These are phyloP conservation scores for Paracoccidioides brasiliensis DNA, from an alignment of 2,329 filamentous ascomycete genomes.

Conservation along the genomic window DNA sequence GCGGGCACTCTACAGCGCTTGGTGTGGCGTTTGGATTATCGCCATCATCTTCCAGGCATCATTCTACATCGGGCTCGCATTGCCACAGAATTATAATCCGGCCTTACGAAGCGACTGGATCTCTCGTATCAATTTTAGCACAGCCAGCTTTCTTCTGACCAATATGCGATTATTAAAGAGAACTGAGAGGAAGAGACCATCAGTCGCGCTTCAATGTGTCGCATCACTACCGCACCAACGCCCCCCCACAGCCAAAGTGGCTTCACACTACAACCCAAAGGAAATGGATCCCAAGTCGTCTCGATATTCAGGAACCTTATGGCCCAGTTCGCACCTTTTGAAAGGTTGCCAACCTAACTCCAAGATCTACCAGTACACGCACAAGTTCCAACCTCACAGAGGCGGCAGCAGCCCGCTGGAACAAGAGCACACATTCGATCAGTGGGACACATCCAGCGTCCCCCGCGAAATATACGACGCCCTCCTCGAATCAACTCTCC, in stretches of 20 bases:
- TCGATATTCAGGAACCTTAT: background rate
- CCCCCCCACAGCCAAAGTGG: background rate
- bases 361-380: background rate
- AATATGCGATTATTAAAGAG: background rate
- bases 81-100: background rate
- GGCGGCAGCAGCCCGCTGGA: background rate
- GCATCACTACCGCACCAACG: background rate
- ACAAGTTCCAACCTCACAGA: background rate
- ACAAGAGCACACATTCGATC: conserved; percentile 4
- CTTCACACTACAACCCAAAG: background rate
- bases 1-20: background rate
- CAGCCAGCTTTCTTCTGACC: background rate
- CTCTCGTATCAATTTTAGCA: background rate
- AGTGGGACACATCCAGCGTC: conserved; percentile 6
- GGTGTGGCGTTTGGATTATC: conserved; percentile 1
- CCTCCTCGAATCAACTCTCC: background rate
- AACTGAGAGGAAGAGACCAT: background rate
- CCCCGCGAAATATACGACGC: conserved; percentile 3
- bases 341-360: background rate
- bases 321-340: background rate
- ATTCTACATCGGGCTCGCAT: conserved; percentile 1
- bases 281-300: background rate
- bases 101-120: background rate
- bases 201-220: background rate
- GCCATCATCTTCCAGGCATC: background rate